Conservation (phyloP, 75 land plant species). For the Ceratopteris richardii region DNA sequence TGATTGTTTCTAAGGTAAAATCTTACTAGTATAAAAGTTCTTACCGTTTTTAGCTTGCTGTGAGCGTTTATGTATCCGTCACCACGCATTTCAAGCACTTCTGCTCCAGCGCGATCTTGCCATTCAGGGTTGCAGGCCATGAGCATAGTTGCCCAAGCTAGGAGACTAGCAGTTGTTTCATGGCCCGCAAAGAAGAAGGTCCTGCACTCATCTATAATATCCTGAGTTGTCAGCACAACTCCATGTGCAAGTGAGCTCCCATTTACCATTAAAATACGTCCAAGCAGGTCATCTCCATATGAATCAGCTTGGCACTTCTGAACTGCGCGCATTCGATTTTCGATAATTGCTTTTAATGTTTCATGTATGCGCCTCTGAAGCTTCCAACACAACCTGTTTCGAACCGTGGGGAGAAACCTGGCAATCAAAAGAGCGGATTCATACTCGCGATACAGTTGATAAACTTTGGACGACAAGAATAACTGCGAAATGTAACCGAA, state of each 20-base stretch:
- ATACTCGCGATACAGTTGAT: too few species aligned
- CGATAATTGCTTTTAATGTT: too few species aligned
- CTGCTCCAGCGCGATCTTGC: conserved; percentile 22
- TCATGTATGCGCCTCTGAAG: too few species aligned
- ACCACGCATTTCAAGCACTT: conserved; percentile 9
- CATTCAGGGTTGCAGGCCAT: conserved; percentile 14
- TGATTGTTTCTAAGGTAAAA: too few species aligned
- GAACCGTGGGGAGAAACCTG: too few species aligned
- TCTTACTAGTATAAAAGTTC: neutral
- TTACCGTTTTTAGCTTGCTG: conserved; percentile 11
- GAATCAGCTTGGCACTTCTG: neutral
- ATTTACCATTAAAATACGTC: conserved; percentile 23
- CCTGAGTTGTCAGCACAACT: conserved; percentile 15
- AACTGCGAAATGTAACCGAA: too few species aligned
- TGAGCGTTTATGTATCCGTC: neutral
- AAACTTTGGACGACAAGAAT: too few species aligned
- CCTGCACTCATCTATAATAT: conserved; percentile 29
- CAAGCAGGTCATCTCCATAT: conserved; percentile 31
- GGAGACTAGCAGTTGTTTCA: conserved; percentile 20
- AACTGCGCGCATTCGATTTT: too few species aligned
- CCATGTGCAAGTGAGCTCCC: neutral
- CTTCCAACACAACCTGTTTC: too few species aligned
- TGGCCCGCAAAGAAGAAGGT: conserved; percentile 33
- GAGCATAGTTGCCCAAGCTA: conserved; percentile 19
- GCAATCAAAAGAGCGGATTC: too few species aligned